Evolutionary conservation across 1,139 yeast genomes (phyloP), one percentile per base, ranked within the genome.

Genomic region (Saccharomycopsis crataegensis): DNA sequence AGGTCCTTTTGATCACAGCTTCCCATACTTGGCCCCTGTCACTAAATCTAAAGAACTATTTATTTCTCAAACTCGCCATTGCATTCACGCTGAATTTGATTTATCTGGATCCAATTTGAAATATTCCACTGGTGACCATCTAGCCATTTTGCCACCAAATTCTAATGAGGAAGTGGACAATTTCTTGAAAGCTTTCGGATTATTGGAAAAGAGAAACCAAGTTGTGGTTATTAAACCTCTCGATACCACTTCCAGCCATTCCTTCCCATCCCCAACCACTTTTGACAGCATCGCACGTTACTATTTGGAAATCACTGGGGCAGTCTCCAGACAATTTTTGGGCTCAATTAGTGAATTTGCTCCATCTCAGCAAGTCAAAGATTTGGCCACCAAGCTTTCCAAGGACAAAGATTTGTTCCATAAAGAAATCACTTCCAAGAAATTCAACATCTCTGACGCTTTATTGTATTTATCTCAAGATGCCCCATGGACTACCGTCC

Each of bases 91-190:
- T 55, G 99, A 93, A 68, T 82, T 94, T 62, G 97, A 91, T 64
- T 72, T 90, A 51, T 76, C 89, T 1, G 78, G 72, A 44, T 80
- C 94, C 3, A 86, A 86, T 63, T 73, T 93, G 66, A 82, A 85
- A 64, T 93, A 93, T 69, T 76, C 90, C 51, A 93, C 99, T 9
- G 99, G 99, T 67, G 99, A 93, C 67, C 99, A 93, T 70, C 73
- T 93, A 62, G 98, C 96, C 11, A 74, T 93, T 57, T 87, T 97
- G 95, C 93, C 98, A 43, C 88, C 94, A 44, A 93, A 93, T 69
- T 75, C 95, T 3, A 76, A 84, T 65, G 89, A 83, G 65, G 82
- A 87, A 63, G 83, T 90, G 46, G 75, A 73, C 17, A 73, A 76
- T 45, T 86, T 93, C 62, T 70, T 86, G 59, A 63, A 72, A 50